Percentiles rank a stretch among this genome's conserved stretches.
phyloP scores from a whole-genome alignment of 805 yeast species.

The Pichia nakasei region DNA sequence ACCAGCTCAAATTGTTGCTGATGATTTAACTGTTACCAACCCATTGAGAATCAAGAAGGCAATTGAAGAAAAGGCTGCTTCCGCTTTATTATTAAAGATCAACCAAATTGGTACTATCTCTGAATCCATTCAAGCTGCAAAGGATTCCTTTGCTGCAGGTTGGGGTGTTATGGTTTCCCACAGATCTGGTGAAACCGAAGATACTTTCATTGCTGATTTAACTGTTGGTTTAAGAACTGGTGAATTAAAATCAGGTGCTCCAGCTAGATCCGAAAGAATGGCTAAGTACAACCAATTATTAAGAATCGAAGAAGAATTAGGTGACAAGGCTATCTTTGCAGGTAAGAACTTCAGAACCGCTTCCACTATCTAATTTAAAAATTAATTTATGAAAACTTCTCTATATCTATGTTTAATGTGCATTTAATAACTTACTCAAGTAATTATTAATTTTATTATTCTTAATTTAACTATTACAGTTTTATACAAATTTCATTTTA shows the following conservation, averaged over 20 bases:
- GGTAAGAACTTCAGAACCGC: constrained; percentile 80
- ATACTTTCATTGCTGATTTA: constrained; percentile 95
- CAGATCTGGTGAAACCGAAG: constrained; percentile 99
- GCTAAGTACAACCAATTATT: constrained; percentile 98
- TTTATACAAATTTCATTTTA: too few species aligned
- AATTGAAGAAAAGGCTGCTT: constrained; percentile 91
- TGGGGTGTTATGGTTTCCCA: constrained; percentile 99
- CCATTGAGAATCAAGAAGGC: constrained; percentile 90
- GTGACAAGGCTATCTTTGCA: constrained; percentile 94
- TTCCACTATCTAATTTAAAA: constrained; percentile 20
- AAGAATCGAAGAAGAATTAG: constrained; percentile 98
- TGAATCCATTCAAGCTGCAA: constrained; percentile 95
- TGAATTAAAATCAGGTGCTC: constrained; percentile 99
- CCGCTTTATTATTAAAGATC: constrained; percentile 92
- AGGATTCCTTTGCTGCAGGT: constrained; percentile 88
- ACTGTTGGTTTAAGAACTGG: constrained; percentile 97
- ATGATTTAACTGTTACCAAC: constrained; percentile 98
- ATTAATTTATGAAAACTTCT: too few species aligned
- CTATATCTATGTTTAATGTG: too few species aligned
- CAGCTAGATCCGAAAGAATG: constrained; percentile 99
- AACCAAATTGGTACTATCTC: constrained; percentile 97
- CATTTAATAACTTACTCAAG: too few species aligned
- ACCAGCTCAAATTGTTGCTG: constrained; percentile 89
- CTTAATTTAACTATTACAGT: too few species aligned
- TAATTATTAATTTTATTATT: too few species aligned